Evolutionary conservation across 805 yeast genomes (phyloP).

Genomic region (Metschnikowia picachoensis): DNA sequence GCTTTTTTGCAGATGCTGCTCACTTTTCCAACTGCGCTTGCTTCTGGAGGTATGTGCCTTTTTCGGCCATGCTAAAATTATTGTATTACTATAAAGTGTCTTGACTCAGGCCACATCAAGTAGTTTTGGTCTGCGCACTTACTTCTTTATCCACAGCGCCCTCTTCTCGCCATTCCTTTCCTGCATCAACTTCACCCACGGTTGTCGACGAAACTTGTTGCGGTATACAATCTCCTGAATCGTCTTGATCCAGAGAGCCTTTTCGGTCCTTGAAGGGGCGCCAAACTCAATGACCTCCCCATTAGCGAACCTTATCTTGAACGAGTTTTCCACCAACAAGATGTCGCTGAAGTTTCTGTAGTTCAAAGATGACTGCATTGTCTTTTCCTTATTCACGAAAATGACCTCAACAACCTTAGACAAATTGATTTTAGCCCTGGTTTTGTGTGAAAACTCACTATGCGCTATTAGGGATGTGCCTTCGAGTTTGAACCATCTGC

Average conservation of each 20-base stretch:
- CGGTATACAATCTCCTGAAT: slow-evolving; percentile 54
- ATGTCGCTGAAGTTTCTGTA: slow-evolving; percentile 70
- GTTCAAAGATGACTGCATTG: slow-evolving; percentile 24
- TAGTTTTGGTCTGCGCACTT: background rate
- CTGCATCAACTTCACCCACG: slow-evolving; percentile 54
- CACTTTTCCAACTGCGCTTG: background rate
- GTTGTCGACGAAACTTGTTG: slow-evolving; percentile 55
- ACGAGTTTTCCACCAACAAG: slow-evolving; percentile 63
- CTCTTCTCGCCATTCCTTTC: slow-evolving; percentile 15
- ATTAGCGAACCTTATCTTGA: slow-evolving; percentile 70
- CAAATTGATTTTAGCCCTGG: slow-evolving; percentile 73
- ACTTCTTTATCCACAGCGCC: slow-evolving; percentile 5
- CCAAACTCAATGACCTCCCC: slow-evolving; percentile 82
- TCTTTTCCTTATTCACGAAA: slow-evolving; percentile 39
- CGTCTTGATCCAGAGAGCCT: slow-evolving; percentile 59
- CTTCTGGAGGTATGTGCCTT: background rate
- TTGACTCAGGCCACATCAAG: background rate
- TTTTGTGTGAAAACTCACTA: slow-evolving; percentile 62
- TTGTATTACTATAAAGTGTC: background rate
- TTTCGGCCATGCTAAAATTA: background rate
- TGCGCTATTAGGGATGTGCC: slow-evolving; percentile 75
- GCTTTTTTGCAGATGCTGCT: background rate
- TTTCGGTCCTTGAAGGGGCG: slow-evolving; percentile 67
- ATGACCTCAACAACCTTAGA: slow-evolving; percentile 57
- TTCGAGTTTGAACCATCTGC: slow-evolving; percentile 68